Evolutionary conservation across 495 filamentous ascomycete species (phyloP), one percentile per base, ranked within the genome.

Genomic region (Aspergillus incahuasiensis): DNA sequence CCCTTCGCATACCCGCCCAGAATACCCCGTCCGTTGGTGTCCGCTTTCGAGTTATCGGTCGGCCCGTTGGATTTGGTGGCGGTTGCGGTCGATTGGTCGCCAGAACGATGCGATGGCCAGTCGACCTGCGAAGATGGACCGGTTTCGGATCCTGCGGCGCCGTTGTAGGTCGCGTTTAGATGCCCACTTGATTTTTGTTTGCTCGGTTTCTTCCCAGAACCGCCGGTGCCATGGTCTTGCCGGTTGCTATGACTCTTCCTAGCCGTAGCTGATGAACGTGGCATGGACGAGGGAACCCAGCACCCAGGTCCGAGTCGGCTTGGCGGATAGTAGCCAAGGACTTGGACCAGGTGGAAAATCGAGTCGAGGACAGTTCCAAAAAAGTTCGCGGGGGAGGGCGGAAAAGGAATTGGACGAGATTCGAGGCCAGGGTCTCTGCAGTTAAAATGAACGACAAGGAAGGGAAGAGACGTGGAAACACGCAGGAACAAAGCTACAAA

Each of bases 221-320:
- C 84, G 76, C 88, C 87, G 62, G 90, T 75, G 63, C 91, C 91
- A 86, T 87, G 91, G 74, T 96, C 91, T 71, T 92, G 86, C 66
- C 87, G 83, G 67, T 84, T 90, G 79, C 88, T 89, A 63, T 74
- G 72, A 69, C 70, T 73, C 70, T 76, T 77, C 69, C 74, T 74
- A 70, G 72, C 69, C 80, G 87, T 86, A 74, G 82, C 74, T 73
- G 82, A 79, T 77, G 84, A 81, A 74, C 84, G 85, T 85, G 87
- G 84, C 88, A 91, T 90, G 70, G 72, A 74, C 72, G 65, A 77
- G 70, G 64, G 64, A 70, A 68, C 70, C 72, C 63, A 65, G 70
- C 67, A 71, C 67, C 73, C 70, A 73, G 72, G 72, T 74, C 73
- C 74, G 69, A 77, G 75, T 79, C 75, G 68, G 73, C 74, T 79